Conservation (phyloP, 225 moss, liverwort and hornwort genomes). For the Pleurozium schreberi region DNA sequence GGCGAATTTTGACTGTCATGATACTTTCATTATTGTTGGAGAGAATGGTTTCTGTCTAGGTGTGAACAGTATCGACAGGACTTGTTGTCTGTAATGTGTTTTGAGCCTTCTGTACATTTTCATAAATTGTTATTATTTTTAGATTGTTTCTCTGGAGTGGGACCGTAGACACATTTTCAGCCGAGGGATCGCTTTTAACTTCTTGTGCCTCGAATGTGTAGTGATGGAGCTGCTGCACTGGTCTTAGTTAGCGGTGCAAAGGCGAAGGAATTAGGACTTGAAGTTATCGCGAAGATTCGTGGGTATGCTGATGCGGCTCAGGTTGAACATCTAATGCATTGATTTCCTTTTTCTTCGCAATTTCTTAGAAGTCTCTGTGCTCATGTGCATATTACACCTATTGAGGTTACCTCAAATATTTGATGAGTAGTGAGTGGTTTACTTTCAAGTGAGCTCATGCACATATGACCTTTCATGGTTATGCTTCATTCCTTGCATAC, state of each 20-base stretch:
- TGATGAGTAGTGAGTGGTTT: not conserved
- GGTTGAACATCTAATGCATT: slow-evolving; percentile 17
- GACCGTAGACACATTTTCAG: not conserved
- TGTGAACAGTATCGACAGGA: not conserved
- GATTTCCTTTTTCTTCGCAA: not conserved
- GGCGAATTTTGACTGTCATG: not conserved
- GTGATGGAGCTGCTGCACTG: slow-evolving; percentile 97
- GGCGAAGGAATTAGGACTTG: slow-evolving; percentile 69
- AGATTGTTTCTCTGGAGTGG: not conserved
- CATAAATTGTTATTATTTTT: not conserved
- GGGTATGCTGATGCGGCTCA: slow-evolving; percentile 98
- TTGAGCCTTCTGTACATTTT: not conserved
- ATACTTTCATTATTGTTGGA: not conserved
- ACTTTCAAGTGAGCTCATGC: not conserved
- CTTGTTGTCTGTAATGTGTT: not conserved
- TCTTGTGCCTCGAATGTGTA: slow-evolving; percentile 17
- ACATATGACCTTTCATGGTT: not conserved
- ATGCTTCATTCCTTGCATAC: not conserved
- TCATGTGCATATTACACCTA: not conserved
- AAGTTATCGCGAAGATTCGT: slow-evolving; percentile 76
- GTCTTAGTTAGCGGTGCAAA: slow-evolving; percentile 88
- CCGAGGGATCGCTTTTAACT: not conserved
- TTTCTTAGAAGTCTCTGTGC: not conserved
- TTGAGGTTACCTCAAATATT: not conserved
- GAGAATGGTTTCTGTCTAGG: not conserved